Base-by-base conservation (phyloP, 106 monocot species). In the Dendrobium officinale region DNA sequence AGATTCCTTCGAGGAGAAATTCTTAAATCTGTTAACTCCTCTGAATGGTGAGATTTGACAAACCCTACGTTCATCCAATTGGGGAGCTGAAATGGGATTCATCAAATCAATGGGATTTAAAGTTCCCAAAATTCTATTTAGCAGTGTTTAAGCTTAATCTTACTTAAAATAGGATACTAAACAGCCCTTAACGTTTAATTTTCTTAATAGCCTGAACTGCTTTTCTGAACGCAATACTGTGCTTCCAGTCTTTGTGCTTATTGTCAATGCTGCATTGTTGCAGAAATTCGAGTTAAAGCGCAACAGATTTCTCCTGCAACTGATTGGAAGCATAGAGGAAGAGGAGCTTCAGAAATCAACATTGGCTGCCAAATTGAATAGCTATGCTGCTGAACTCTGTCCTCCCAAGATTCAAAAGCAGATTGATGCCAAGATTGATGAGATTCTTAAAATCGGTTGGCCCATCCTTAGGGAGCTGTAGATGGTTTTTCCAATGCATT, bases 281-380 rank as follows among this genome's bases (percentile, higher is more conserved):
- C 85, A 96, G 92, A 97, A 97, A 90, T 94, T 97, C 81, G 92
- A 97, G 83, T 79, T 97, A 77, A 97, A 97, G 86, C 87, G 86
- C 18, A 86, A 87, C 11, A 79, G 51, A 29, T 89, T 94, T 47
- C 88, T 96, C 49, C 75, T 92, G 81, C 94, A 91, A 81, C 81
- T 97, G 86, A 90, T 94, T n/a, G 96, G 96, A 41, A 94, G 85
- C 85, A 79, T 92, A 86, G 87, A 90, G 19, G 90, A 92, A 26
- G 92, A 89, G 83, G 96, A 97, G 68, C 85, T 94, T 43, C 0
- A 72, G 1, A 64, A 67, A 78, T 94, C 90, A 61, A 92, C 64
- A 43, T 77, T 97, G 76, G 96, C 96, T 18, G 80, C 87, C 20
- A 93, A 92, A 78, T 61, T 97, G 79, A 97, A 97, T 82, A 80